These are phyloP conservation scores for Somion occarium DNA, from an alignment of 1,284 basidiomycete species.

Conservation along the genomic window DNA sequence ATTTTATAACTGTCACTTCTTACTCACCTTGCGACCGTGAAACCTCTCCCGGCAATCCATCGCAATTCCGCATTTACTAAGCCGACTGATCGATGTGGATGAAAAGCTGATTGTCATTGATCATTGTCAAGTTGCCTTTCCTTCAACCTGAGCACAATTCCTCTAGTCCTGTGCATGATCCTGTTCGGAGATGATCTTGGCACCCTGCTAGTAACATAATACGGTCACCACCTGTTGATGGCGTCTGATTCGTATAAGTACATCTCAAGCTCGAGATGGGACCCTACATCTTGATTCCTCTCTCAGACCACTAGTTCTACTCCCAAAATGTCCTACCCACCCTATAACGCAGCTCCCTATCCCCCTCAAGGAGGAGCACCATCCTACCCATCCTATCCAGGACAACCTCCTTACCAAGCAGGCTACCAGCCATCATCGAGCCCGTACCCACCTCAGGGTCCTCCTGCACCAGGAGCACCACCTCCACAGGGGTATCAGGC, in stretches of 20 bases:
- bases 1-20: too few species aligned
- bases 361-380: neutral
- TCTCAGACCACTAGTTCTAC: neutral
- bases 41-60: neutral
- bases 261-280: neutral
- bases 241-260: neutral
- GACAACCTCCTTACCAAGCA: too few species aligned
- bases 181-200: neutral
- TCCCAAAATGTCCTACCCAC: conserved; percentile 2
- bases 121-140: neutral
- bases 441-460: neutral
- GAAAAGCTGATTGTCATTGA: neutral
- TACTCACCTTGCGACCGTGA: neutral
- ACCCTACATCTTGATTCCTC: neutral
- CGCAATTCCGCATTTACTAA: neutral
- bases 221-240: neutral
- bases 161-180: neutral
- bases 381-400: too few species aligned
- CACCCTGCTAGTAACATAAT: neutral
- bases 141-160: neutral
- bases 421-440: too few species aligned
- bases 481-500: neutral
- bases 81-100: neutral
- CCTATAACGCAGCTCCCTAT: neutral
- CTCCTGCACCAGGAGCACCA: neutral